Evolutionary conservation across 441 rosid genomes (phyloP), one percentile per base, ranked within the genome.

Genomic region (Pelargonium cotyledonis): DNA sequence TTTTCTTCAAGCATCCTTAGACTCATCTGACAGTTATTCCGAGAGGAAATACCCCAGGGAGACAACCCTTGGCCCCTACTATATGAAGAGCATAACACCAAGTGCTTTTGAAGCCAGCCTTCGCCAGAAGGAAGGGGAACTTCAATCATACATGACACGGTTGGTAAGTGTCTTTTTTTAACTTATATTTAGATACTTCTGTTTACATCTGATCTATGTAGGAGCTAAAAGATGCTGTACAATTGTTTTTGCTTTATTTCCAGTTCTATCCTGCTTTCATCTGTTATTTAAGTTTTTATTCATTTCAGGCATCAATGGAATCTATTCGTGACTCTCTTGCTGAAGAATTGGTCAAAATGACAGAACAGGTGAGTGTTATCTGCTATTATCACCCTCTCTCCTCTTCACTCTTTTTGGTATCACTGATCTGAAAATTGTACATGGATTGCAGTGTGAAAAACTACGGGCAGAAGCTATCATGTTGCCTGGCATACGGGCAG

Each of bases 111-210:
- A 95, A 78, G 82, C 95, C 62, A 82, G 96, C 58, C 97, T 92
- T 82, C 93, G 92, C 66, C 98, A 92, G 82, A 95, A 95, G 85
- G 98, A 95, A 85, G 98, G 99, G 23, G 99, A 95, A 82, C 91
- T 95, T 80, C 92, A 96, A 21, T 92, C 98, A 11, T 95, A 92
- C 76, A 86, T 89, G 89, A 90, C 99, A 70, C 99, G 96, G 70
- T 85, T 95, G 98, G 99, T 92, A 86, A 71, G 80, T 16, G 3
- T 65, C 74, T 65, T 46, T 51, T 70, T 68, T 60, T 11, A 53
- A 46, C 66, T 35, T 26, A 16, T 57, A 10, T 43, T 72, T 40
- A 51, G 68, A 16, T 65, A 46, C 44, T 40, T 44, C 49, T 43
- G 41, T 38, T 38, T 38, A 38, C 41, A 38, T 38, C 41, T 47